Evolutionary conservation across 2,329 filamentous ascomycete species (phyloP), one percentile per base, ranked within the genome.

Genomic region (Alternaria ethzedia): DNA sequence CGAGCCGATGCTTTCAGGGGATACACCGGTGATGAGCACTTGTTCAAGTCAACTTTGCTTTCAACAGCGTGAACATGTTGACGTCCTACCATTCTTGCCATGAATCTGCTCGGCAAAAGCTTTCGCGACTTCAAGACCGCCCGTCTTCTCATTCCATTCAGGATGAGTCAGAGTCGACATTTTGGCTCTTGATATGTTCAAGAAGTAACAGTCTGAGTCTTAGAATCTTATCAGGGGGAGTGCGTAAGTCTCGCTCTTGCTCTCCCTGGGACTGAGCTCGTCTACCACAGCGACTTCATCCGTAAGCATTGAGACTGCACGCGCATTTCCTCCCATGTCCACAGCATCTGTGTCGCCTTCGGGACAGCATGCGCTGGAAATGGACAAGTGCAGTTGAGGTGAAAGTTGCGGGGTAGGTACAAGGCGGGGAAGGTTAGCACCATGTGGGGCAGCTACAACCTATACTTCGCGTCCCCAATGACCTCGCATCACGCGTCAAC

Each of bases 21-120:
- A 73, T 7, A 78, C 67, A 30, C 75, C 75, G 2, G 75, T 77
- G 43, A 83, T 80, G 20, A 85, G 75, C 28, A 85, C 76, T 78
- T 11, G 0, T 12, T 44, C 15, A 5, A 3, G 26, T 75, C 23
- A 70, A 63, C 49, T n/a, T 3, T 0, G 2, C 4, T 15, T 15
- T 23, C 6, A n/a, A 11, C 12, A 2, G 15, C 6, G 5, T 1
- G 0, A 11, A 2, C 4, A 17, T 7, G 1, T 13, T 10, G 12
- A 20, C 9, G 13, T 41, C 25, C 2, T 68, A 76, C 76, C 69
- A 44, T 67, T 74, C 54, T 75, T 77, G 5, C 69, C 73, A 12
- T 64, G 65, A 15, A 79, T 75, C 5, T 71, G 63, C 9, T 70
- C 65, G 7, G 67, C 62, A 45, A 79, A 78, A 3, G 75, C 73